Conservation (phyloP, 2,329 filamentous ascomycete species). For the Colletotrichum sp. region DNA sequence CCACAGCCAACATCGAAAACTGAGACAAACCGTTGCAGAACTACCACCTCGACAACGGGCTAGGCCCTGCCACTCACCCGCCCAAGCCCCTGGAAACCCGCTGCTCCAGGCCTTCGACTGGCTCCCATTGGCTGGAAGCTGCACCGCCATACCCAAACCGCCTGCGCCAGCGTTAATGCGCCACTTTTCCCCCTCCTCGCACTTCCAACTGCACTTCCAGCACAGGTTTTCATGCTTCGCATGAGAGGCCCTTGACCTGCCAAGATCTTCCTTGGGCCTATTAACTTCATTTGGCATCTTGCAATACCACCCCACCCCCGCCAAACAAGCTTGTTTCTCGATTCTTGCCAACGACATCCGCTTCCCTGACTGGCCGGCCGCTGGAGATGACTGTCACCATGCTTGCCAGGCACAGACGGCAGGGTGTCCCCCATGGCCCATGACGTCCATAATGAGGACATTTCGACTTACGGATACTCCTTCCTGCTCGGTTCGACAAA, state of each 20-base stretch:
- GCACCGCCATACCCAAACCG: background rate
- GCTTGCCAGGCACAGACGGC: slow-evolving; percentile 6
- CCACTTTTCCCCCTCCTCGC: background rate
- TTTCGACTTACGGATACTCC: background rate
- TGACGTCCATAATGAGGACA: slow-evolving; percentile 2
- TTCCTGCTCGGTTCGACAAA: background rate
- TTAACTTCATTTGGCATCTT: background rate
- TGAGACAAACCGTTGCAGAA: slow-evolving; percentile 6
- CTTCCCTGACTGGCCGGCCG: background rate
- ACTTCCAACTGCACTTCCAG: background rate
- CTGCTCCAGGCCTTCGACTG: background rate
- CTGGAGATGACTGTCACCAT: background rate
- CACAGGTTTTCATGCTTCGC: background rate
- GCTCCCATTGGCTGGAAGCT: background rate
- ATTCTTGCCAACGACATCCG: background rate
- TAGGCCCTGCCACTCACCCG: background rate
- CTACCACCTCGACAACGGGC: background rate
- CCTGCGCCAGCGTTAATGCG: background rate
- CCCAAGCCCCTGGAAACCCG: background rate
- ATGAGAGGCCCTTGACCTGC: background rate
- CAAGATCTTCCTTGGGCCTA: slow-evolving; percentile 6
- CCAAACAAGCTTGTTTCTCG: slow-evolving; percentile 11
- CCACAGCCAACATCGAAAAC: background rate
- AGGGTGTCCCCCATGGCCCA: background rate
- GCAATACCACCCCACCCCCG: slow-evolving; percentile 7